These are phyloP conservation scores for Bipolaris cookei DNA, from an alignment of 2,329 filamentous ascomycete species.

Conservation along the genomic window DNA sequence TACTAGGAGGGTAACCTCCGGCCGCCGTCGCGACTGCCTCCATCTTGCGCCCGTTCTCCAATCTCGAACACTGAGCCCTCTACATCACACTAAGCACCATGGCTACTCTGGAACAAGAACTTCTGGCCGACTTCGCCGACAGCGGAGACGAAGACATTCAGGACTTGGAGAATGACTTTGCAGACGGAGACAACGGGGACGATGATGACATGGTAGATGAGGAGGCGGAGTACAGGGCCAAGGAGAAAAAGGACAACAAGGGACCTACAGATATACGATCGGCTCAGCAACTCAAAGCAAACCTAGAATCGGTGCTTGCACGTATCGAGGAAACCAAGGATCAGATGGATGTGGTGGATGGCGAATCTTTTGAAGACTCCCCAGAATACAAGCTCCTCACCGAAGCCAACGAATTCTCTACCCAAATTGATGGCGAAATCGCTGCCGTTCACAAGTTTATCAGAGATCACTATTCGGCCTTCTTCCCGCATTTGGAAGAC, in stretches of 20 bases:
- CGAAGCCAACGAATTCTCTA: conserved; percentile 86
- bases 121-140: conserved; percentile 90
- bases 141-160: conserved; percentile 66
- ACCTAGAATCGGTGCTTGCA: conserved; percentile 79
- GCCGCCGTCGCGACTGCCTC: conserved; percentile 25
- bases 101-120: conserved; percentile 91
- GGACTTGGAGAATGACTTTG: conserved; percentile 47
- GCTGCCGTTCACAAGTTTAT: conserved; percentile 95
- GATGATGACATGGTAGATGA: conserved; percentile 66
- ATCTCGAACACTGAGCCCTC: background rate
- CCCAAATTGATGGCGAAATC: conserved; percentile 91
- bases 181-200: conserved; percentile 59
- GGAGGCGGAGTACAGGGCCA: conserved; percentile 60
- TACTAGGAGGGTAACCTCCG: conserved; percentile 33
- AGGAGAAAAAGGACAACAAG: conserved; percentile 70
- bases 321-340: conserved; percentile 56
- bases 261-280: conserved; percentile 74
- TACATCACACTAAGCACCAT: conserved; percentile 49
- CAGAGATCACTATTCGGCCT: conserved; percentile 90
- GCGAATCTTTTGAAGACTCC: conserved; percentile 83
- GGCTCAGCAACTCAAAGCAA: conserved; percentile 81
- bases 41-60: background rate
- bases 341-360: conserved; percentile 77
- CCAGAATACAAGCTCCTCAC: conserved; percentile 89
- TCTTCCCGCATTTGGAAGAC: conserved; percentile 90